Conservation (phyloP, 148 eudicot genomes). For the Vaccinium macrocarpon region DNA sequence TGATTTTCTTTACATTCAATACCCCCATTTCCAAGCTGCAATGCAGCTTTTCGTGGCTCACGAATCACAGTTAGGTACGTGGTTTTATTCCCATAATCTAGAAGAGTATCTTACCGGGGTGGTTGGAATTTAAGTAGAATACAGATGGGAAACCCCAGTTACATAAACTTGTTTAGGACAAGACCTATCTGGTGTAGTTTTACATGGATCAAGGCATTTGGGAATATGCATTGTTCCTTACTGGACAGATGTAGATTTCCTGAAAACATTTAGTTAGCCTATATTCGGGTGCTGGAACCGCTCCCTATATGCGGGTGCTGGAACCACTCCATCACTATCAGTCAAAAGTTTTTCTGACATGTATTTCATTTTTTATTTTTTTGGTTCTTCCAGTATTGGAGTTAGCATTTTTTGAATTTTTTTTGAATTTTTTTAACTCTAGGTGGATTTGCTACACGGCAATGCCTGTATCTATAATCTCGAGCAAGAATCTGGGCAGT, state of each 20-base stretch:
- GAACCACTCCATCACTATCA: background rate
- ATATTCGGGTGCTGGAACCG: background rate
- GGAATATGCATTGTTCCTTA: background rate
- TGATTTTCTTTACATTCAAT: background rate
- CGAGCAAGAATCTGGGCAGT: background rate
- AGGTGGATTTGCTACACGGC: background rate
- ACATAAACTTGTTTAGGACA: background rate
- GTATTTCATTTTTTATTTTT: background rate
- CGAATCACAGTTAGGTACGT: background rate
- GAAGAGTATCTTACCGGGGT: background rate
- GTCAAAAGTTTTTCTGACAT: background rate
- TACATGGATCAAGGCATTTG: background rate
- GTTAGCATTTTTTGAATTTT: background rate
- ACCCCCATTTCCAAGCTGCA: background rate
- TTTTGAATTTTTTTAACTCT: background rate
- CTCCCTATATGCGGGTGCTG: background rate
- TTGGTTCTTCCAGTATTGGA: background rate
- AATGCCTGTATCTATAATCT: background rate
- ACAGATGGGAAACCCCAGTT: background rate
- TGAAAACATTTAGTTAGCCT: background rate
- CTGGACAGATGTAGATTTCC: background rate
- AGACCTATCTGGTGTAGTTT: background rate
- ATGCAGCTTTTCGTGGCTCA: background rate
- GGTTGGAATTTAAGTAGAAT: background rate
- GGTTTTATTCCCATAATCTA: background rate